Percentiles rank a stretch among this genome's conserved stretches.
These are phyloP conservation scores for Laguncularia racemosa DNA, from an alignment of 345 rosid genomes.

Conservation along the genomic window DNA sequence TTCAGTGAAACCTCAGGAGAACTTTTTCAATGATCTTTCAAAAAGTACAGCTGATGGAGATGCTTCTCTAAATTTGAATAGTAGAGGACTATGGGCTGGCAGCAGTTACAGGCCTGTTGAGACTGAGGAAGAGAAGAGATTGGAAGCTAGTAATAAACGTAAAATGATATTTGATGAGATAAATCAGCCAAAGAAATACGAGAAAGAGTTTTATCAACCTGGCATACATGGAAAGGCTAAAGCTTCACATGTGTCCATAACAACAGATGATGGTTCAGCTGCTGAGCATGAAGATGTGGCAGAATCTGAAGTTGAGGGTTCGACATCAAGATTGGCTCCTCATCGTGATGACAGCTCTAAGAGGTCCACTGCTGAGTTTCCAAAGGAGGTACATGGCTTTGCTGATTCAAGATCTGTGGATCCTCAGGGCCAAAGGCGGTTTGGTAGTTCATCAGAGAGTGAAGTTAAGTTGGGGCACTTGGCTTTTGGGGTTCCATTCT, in stretches of 20 bases:
- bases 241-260: conserved; percentile 60
- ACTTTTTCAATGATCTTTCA: conserved; percentile 78
- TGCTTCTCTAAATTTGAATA: conserved; percentile 38
- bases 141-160: conserved; percentile 53
- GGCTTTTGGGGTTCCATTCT: conserved; percentile 41
- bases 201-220: conserved; percentile 37
- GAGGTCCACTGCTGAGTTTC: conserved; percentile 30
- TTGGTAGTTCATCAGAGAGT: conserved; percentile 32
- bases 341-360: conserved; percentile 46
- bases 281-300: conserved; percentile 97
- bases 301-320: conserved; percentile 90
- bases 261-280: conserved; percentile 81
- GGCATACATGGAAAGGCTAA: conserved; percentile 51
- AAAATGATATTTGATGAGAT: conserved; percentile 53
- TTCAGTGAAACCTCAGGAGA: conserved; percentile 57
- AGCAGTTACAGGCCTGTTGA: conserved; percentile 32
- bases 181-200: conserved; percentile 50
- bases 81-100: conserved; percentile 45
- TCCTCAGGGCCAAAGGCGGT: conserved; percentile 33
- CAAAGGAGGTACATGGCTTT: conserved; percentile 41
- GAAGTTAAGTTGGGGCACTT: conserved; percentile 48
- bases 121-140: conserved; percentile 46
- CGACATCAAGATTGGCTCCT: conserved; percentile 43
- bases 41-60: conserved; percentile 43
- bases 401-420: conserved; percentile 36